Conservation (phyloP, 2,329 filamentous ascomycete genomes). For the Rhinocladiella similis region DNA sequence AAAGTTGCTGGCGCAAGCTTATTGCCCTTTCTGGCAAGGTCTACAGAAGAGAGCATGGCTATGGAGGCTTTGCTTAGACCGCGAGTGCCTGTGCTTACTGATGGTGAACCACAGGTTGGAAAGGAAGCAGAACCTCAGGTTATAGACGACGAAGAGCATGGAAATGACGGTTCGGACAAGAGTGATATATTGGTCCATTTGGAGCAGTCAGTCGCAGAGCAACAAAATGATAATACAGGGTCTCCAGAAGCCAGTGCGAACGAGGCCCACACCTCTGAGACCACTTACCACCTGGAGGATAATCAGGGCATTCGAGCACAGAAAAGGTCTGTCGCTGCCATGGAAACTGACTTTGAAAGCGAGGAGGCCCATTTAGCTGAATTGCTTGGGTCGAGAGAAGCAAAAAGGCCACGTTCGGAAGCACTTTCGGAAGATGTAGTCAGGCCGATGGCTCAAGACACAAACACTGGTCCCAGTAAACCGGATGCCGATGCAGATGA, state of each 20-base stretch:
- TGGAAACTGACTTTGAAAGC: neutral
- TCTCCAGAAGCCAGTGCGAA: neutral
- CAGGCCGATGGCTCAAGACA: neutral
- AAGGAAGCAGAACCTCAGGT: neutral
- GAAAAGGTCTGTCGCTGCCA: conserved; percentile 4
- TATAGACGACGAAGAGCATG: conserved; percentile 5
- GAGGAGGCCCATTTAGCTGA: neutral
- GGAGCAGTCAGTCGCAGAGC: conserved; percentile 34
- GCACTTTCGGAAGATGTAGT: neutral
- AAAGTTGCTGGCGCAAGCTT: conserved; percentile 68
- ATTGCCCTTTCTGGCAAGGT: conserved; percentile 73
- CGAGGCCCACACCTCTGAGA: neutral
- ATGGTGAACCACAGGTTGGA: neutral
- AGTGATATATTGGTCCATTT: conserved; percentile 38
- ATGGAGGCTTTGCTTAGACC: conserved; percentile 69
- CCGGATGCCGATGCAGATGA: too few relatives aligned
- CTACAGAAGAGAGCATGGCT: conserved; percentile 49
- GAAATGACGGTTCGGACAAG: conserved; percentile 36
- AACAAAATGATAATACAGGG: neutral
- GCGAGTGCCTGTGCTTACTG: conserved; percentile 48
- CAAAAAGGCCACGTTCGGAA: conserved; percentile 6
- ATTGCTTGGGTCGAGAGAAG: neutral
- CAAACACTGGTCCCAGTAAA: neutral
- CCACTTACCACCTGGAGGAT: neutral
- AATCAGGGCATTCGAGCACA: neutral